Percentiles rank a stretch among this genome's conserved stretches.
Evolutionary conservation across 306 rosid genomes (phyloP).

Genomic region (Pyrus bretschneideri): DNA sequence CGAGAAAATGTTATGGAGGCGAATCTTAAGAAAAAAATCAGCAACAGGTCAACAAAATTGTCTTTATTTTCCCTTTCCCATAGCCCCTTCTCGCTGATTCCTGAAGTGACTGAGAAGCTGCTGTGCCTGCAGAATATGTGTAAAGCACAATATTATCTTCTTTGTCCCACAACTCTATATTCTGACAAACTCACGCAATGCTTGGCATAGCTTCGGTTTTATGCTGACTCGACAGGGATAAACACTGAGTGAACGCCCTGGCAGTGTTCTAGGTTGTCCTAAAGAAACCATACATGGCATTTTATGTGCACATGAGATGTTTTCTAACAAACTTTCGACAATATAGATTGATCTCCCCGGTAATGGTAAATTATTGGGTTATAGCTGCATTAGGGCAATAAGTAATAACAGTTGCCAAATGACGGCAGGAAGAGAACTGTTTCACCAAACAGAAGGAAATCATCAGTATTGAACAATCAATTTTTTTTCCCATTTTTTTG

Average conservation of each 20-base stretch:
- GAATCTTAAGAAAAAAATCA: conserved; percentile 9
- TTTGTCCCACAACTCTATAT: not conserved
- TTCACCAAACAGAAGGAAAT: not conserved
- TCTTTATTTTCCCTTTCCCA: conserved; percentile 50
- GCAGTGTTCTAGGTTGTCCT: not conserved
- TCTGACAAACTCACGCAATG: not conserved
- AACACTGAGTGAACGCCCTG: not conserved
- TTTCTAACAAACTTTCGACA: not conserved
- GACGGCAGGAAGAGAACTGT: not conserved
- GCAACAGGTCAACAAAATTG: conserved; percentile 22
- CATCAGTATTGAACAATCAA: not conserved
- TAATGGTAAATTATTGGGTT: not conserved
- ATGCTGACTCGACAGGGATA: not conserved
- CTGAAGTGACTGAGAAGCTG: conserved; percentile 93
- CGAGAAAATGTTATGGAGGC: not conserved
- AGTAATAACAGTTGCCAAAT: not conserved
- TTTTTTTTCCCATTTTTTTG: not conserved
- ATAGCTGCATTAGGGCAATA: not conserved
- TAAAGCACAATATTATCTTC: not conserved
- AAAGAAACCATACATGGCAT: not conserved
- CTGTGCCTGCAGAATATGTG: conserved; percentile 59
- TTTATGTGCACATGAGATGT: not conserved
- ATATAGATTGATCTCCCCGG: not conserved
- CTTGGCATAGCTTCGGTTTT: not conserved
- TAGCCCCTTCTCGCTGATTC: conserved; percentile 59